Evolutionary conservation across 805 yeast genomes (phyloP).

Genomic region (Hanseniaspora mollemarum): DNA sequence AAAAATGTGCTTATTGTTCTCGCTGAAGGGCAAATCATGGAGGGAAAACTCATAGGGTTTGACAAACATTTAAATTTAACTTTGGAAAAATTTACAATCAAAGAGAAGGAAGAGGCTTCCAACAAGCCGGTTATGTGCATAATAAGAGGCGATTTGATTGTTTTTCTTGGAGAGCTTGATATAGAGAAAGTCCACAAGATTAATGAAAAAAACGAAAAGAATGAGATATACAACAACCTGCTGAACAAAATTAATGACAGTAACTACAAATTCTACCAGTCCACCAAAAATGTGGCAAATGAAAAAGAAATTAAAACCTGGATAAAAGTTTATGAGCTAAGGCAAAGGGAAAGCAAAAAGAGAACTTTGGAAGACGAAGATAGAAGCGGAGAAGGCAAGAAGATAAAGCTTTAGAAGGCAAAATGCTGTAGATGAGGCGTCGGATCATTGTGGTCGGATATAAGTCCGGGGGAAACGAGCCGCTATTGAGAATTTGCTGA

Average conservation of each 20-base stretch:
- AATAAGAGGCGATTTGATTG: slow-evolving; percentile 31
- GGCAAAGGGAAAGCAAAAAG: not conserved
- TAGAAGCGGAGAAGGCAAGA: not conserved
- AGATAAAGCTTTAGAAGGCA: not conserved
- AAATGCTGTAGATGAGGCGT: too few species aligned
- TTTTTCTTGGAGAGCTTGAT: slow-evolving; percentile 25
- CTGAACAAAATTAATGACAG: slow-evolving; percentile 48
- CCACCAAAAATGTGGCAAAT: slow-evolving; percentile 36
- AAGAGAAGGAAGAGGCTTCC: not conserved
- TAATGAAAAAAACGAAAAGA: slow-evolving; percentile 28
- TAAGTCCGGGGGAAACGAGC: too few species aligned
- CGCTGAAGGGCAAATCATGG: slow-evolving; percentile 43
- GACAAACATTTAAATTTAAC: slow-evolving; percentile 54
- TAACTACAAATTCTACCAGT: slow-evolving; percentile 46
- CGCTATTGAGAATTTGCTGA: too few species aligned
- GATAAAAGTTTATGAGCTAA: slow-evolving; percentile 6
- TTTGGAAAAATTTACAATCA: slow-evolving; percentile 27
- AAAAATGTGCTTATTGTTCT: slow-evolving; percentile 46
- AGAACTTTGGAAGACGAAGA: not conserved
- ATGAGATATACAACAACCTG: slow-evolving; percentile 28
- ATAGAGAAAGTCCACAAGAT: slow-evolving; percentile 21
- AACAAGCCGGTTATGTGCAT: not conserved
- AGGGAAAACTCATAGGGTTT: slow-evolving; percentile 45
- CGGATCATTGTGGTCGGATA: not conserved
- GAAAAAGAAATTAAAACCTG: slow-evolving; percentile 28